Conservation (phyloP, 371 early-diverging fungal genomes). For the Polyrhizophydium stewartii region DNA sequence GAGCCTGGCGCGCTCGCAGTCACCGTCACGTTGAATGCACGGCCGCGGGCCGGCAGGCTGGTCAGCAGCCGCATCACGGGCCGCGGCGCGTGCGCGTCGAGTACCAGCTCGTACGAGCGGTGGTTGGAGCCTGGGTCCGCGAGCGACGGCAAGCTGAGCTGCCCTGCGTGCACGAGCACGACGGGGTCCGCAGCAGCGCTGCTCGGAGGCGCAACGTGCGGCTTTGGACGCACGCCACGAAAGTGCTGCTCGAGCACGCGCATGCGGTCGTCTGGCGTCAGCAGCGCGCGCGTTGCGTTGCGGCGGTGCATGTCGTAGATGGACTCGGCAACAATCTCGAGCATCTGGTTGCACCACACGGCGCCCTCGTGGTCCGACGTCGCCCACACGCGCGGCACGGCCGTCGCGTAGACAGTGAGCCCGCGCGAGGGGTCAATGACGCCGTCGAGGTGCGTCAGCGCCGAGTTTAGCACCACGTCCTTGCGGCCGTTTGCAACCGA, state of each 20-base stretch:
- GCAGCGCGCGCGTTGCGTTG: background rate
- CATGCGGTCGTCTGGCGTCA: background rate
- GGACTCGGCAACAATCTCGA: slow-evolving; percentile 9
- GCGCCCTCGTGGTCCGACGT: slow-evolving; percentile 84
- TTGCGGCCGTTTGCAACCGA: slow-evolving; percentile 90
- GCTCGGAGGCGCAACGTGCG: no score
- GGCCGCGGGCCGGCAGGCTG: no score
- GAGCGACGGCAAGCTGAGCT: no score
- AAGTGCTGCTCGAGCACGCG: background rate
- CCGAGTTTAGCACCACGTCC: slow-evolving; percentile 77
- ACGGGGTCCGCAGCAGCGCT: no score
- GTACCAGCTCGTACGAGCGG: no score
- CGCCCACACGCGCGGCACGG: slow-evolving; percentile 84
- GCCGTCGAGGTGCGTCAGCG: slow-evolving; percentile 67
- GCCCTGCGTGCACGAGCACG: no score
- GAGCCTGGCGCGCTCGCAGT: no score
- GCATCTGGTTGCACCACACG: slow-evolving; percentile 89
- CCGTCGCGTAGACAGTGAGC: slow-evolving; percentile 55
- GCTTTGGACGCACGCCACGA: no score
- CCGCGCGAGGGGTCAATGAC: slow-evolving; percentile 68
- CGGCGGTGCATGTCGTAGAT: slow-evolving; percentile 10
- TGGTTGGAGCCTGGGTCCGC: no score
- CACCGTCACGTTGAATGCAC: no score
- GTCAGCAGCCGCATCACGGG: no score
- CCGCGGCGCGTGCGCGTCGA: no score